These are phyloP conservation scores for Pyrus betulifolia DNA, from an alignment of 306 rosid species.

Conservation along the genomic window DNA sequence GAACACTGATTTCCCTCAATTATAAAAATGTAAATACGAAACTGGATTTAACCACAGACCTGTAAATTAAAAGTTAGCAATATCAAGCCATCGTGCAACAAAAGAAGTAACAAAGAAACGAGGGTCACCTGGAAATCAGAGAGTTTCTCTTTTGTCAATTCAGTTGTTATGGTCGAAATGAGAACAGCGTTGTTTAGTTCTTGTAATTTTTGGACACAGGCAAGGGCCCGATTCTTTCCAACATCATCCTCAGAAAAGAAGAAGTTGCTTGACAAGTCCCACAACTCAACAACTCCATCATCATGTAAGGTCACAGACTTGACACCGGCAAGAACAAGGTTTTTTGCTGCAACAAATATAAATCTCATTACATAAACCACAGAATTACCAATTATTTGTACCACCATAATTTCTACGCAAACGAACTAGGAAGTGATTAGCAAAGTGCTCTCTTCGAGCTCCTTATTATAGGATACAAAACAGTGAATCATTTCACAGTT, in stretches of 20 bases:
- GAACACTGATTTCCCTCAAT: not conserved
- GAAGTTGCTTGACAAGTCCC: conserved; percentile 21
- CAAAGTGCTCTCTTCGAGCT: not conserved
- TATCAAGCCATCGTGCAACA: not conserved
- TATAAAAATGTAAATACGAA: not conserved
- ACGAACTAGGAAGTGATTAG: not conserved
- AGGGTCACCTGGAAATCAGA: conserved; percentile 14
- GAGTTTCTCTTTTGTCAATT: conserved; percentile 9
- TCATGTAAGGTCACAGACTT: conserved; percentile 23
- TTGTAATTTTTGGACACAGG: conserved; percentile 16
- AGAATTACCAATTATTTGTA: not conserved
- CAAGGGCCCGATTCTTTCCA: conserved; percentile 18
- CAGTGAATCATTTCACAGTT: not conserved
- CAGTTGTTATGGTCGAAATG: conserved; percentile 3
- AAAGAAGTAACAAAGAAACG: not conserved
- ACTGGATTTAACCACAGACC: not conserved
- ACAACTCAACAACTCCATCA: conserved; percentile 13
- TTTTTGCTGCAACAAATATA: conserved; percentile 14
- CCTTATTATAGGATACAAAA: not conserved
- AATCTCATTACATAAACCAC: not conserved
- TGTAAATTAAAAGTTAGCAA: not conserved
- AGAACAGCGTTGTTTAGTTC: conserved; percentile 18
- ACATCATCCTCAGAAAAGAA: conserved; percentile 9
- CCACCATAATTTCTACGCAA: too few species aligned
- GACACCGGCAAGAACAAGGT: conserved; percentile 23